Evolutionary conservation across 73 alveolate species (phyloP), one percentile per base, ranked within the genome.

Genomic region (Tetrahymena thermophila): DNA sequence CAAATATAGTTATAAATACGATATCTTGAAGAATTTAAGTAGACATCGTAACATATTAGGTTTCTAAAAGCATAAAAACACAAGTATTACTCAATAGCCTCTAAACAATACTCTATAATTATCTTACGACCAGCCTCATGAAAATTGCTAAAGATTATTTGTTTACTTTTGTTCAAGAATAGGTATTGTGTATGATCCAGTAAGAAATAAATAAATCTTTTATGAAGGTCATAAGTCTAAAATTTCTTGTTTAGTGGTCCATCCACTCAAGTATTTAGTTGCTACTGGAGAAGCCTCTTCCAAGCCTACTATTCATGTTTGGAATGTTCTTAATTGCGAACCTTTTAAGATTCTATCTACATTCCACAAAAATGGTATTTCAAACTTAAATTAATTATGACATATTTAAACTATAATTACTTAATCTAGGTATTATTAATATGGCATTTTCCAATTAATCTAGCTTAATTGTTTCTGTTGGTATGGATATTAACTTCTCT

Each of bases 261-360:
- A 98, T 96, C 98, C 99, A 14, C 94, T 95, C 89, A 95, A 98
- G 55, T 95, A 97, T 95, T 94, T 97, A 84, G 98, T 98, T 0
- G 99, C 99, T 43, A 98, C 99, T 83, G 99, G 99, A 1, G 99
- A 98, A 94, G 99, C 98, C 35, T 96, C 97, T 93, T 38, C 94
- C 25, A 96, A 94, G 93, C 98, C 98, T 35, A 55, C 94, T 35
- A 97, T 98, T 16, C 99, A 98, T 94, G 98, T 98, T 34, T 98
- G 99, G 99, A 97, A 98, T 95, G 99, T 98, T 14, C 96, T 95
- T 28, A 98, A 97, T 25, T 96, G 98, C 17, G 99, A 98, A 93
- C 98, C 99, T 17, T 85, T 96, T 56, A 94, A 97, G 93, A 95
- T 95, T 31, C 57, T 95, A 10, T 42, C 35, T 23, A 95, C 97